phyloP scores from a whole-genome alignment of 352 stramenopile species.

The Pythium apleroticum region DNA sequence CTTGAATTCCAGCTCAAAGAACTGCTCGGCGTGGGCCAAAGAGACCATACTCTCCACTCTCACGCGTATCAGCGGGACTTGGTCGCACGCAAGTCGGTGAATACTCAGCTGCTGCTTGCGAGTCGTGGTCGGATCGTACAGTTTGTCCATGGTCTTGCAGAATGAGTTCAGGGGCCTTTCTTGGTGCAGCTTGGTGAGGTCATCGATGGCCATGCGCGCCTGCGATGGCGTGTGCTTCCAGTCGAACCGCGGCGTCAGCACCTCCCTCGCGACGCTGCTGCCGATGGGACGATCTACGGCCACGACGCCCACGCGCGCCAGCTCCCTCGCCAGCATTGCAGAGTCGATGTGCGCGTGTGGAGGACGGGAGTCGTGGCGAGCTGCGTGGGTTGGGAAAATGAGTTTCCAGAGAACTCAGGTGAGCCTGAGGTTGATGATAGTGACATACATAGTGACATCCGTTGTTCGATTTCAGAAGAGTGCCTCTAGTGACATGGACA shows the following conservation, averaged over 20 bases:
- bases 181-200: not conserved
- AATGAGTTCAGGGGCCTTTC: not conserved
- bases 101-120: not conserved
- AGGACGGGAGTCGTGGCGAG: not conserved
- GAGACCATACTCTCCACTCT: not conserved
- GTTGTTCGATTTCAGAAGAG: too few species aligned
- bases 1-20: not conserved
- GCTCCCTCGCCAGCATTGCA: not conserved
- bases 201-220: not conserved
- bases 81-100: not conserved
- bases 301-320: not conserved
- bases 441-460: too few species aligned
- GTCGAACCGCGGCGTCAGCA: not conserved
- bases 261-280: not conserved
- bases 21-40: not conserved
- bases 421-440: too few species aligned
- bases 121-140: not conserved
- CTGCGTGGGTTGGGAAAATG: not conserved
- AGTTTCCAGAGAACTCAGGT: too few species aligned
- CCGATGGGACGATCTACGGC: not conserved
- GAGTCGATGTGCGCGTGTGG: not conserved
- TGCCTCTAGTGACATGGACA: too few species aligned
- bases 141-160: not conserved
- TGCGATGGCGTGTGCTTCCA: not conserved
- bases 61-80: not conserved